A percentile compares a stretch with the other conserved stretches of the same genome.
Conservation (phyloP, 352 stramenopile genomes). For the Pythium dissotocum region DNA sequence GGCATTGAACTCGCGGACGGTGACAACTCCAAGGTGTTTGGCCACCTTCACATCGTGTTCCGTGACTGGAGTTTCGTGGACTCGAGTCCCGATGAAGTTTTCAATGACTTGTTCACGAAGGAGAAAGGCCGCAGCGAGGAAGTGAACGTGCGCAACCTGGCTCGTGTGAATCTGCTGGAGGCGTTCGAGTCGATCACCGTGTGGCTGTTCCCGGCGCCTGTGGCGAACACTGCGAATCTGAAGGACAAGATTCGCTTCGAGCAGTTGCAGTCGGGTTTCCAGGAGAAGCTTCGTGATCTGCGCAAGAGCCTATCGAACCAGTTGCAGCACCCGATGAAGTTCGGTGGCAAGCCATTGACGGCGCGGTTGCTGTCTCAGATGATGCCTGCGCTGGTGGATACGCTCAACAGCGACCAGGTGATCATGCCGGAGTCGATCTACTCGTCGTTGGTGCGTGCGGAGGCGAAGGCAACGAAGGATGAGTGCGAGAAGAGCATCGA, state of each 20-base stretch:
- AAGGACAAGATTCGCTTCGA: conserved; percentile 86
- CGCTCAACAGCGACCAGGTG: conserved; percentile 83
- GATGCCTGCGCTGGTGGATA: conserved; percentile 76
- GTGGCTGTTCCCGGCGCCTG: conserved; percentile 83
- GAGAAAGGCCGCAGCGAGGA: conserved; percentile 81
- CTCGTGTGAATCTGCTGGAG: conserved; percentile 69
- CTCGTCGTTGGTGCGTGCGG: conserved; percentile 79
- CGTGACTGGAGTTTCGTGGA: conserved; percentile 90
- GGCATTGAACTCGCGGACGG: conserved; percentile 78
- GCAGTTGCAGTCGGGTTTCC: conserved; percentile 75
- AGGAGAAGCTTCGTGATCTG: conserved; percentile 72
- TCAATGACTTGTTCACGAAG: conserved; percentile 78
- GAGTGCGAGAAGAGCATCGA: conserved; percentile 64
- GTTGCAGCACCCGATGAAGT: conserved; percentile 72
- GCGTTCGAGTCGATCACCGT: conserved; percentile 87
- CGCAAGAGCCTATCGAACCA: conserved; percentile 71
- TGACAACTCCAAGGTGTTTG: conserved; percentile 83
- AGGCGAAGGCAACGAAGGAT: conserved; percentile 65
- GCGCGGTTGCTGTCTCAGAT: conserved; percentile 71
- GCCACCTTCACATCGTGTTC: conserved; percentile 86
- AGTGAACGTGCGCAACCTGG: conserved; percentile 80
- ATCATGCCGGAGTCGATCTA: conserved; percentile 91
- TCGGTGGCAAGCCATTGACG: conserved; percentile 74
- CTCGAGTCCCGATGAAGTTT: conserved; percentile 79
- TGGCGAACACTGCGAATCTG: conserved; percentile 76